Conservation (phyloP, 179 eudicot genomes). For the Corrigiola litoralis region DNA sequence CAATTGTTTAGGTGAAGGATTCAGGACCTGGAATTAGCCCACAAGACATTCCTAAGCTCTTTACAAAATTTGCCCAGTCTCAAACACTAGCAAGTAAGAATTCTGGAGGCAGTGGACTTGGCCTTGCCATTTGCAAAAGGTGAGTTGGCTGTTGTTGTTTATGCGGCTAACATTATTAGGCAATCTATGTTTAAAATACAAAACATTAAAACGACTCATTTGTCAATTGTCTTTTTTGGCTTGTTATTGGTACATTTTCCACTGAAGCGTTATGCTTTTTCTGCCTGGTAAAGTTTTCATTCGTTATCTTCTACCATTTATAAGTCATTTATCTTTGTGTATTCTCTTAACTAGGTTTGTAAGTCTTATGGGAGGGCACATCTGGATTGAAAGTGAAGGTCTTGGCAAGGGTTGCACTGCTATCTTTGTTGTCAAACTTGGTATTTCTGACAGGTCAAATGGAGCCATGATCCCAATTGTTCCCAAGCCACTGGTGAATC, state of each 20-base stretch:
- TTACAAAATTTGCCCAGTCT: constrained; percentile 56
- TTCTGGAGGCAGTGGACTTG: constrained; percentile 66
- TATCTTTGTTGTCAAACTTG: constrained; percentile 69
- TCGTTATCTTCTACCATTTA: not conserved
- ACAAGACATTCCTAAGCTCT: constrained; percentile 62
- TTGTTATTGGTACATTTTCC: not conserved
- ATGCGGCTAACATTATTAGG: not conserved
- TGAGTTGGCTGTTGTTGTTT: constrained; percentile 7
- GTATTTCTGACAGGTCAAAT: constrained; percentile 40
- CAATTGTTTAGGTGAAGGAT: constrained; percentile 55
- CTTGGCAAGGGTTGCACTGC: constrained; percentile 73
- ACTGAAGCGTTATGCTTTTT: not conserved
- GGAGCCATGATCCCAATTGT: constrained; percentile 38
- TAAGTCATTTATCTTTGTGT: not conserved
- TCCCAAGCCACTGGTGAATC: constrained; percentile 38
- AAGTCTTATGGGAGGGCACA: constrained; percentile 69
- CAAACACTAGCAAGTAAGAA: constrained; percentile 37
- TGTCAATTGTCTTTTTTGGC: not conserved
- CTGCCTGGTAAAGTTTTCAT: not conserved
- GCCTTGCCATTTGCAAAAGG: constrained; percentile 80
- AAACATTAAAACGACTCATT: not conserved
- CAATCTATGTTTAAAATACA: not conserved
- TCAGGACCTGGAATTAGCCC: constrained; percentile 61
- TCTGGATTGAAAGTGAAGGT: constrained; percentile 82
- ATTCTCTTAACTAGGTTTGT: constrained; percentile 47